Evolutionary conservation across 768 basidiomycete species (phyloP).

Genomic region (Kwoniella bestiolae): DNA sequence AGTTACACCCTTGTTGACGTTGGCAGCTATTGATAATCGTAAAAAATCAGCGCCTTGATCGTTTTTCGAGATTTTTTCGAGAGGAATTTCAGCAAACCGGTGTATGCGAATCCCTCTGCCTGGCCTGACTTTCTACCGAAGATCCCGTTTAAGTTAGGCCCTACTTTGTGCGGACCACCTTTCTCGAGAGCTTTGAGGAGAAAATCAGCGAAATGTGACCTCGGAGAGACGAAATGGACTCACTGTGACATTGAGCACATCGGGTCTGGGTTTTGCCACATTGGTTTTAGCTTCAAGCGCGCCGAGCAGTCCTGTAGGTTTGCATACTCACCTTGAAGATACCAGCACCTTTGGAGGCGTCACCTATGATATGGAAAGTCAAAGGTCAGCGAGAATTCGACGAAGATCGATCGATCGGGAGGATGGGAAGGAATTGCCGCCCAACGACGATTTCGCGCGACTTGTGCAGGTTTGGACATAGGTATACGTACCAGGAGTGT

Average conservation of each 20-base stretch:
- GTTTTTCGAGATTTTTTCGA: not conserved
- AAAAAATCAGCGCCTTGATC: not conserved
- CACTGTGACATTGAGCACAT: conserved; percentile 77
- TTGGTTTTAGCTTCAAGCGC: too few relatives aligned
- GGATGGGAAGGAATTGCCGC: conserved; percentile 11
- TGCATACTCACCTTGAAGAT: conserved; percentile 97
- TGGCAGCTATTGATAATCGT: conserved; percentile 63
- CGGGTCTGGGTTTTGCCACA: too few relatives aligned
- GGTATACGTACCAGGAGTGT: conserved; percentile 28
- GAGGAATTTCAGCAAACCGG: conserved; percentile 58
- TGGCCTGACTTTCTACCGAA: conserved; percentile 71
- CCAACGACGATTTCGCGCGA: not conserved
- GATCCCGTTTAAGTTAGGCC: conserved; percentile 92
- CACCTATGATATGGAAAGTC: conserved; percentile 63
- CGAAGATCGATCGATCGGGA: not conserved
- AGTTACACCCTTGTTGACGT: conserved; percentile 87
- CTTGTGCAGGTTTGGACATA: not conserved
- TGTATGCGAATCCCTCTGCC: conserved; percentile 84
- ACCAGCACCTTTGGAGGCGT: conserved; percentile 83
- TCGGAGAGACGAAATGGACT: too few relatives aligned
- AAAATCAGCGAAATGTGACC: not conserved
- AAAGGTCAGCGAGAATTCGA: not conserved
- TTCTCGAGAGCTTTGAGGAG: conserved; percentile 62
- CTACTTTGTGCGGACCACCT: conserved; percentile 64
- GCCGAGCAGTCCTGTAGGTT: too few relatives aligned